phyloP scores from a whole-genome alignment of 2,329 filamentous ascomycete species.

The Fusarium nanum region DNA sequence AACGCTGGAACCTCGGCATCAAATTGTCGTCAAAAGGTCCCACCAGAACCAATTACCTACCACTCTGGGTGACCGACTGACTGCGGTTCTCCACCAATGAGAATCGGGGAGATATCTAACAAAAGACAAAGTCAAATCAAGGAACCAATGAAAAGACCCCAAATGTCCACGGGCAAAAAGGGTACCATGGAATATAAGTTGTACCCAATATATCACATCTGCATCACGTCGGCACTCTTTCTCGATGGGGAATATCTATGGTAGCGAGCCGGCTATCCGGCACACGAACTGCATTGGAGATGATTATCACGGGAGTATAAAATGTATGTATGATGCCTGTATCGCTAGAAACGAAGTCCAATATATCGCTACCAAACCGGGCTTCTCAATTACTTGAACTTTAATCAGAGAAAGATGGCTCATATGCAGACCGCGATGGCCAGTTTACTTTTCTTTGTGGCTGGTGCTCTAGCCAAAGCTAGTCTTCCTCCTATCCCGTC shows the following conservation, averaged over 20 bases:
- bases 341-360: rapidly evolving
- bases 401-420: background rate
- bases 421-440: background rate
- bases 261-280: background rate
- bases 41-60: background rate
- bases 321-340: background rate
- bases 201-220: background rate
- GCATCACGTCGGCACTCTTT: background rate
- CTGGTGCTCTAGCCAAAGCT: background rate
- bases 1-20: background rate
- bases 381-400: rapidly evolving
- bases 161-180: background rate
- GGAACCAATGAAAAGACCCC: background rate
- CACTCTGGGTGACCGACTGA: background rate
- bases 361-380: rapidly evolving
- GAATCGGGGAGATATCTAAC: rapidly evolving
- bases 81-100: background rate
- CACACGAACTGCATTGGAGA: background rate
- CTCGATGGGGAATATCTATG: background rate
- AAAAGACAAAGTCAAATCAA: background rate
- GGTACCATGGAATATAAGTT: background rate
- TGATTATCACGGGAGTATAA: background rate
- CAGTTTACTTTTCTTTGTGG: background rate
- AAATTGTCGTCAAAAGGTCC: background rate
- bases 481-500: slow-evolving; percentile 17